Conservation (phyloP, 345 rosid genomes). For the Euphorbia pulcherrima region DNA sequence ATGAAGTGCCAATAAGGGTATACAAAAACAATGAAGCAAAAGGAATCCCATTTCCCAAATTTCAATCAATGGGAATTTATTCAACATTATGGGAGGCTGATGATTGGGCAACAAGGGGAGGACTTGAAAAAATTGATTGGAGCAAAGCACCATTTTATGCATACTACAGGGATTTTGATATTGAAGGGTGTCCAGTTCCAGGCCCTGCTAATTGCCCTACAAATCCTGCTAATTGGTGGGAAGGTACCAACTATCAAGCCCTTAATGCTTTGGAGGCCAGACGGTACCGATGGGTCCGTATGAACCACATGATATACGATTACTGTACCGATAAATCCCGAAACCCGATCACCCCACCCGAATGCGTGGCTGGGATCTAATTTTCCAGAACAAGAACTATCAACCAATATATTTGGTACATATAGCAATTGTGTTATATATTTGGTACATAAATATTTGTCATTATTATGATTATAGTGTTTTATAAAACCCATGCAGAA, state of each 20-base stretch:
- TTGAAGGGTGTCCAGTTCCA: constrained; percentile 82
- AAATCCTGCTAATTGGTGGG: constrained; percentile 79
- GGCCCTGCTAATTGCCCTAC: constrained; percentile 65
- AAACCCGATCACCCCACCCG: constrained; percentile 69
- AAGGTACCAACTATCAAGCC: constrained; percentile 50
- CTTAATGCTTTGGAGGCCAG: constrained; percentile 70
- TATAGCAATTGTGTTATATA: constrained; percentile 1
- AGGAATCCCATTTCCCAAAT: constrained; percentile 58
- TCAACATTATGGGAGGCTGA: constrained; percentile 98
- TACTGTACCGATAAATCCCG: constrained; percentile 80
- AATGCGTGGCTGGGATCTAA: constrained; percentile 66
- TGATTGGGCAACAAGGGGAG: constrained; percentile 98
- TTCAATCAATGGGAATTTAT: constrained; percentile 81
- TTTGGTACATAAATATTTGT: not conserved
- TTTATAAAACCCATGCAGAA: too few species aligned
- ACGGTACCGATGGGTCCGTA: constrained; percentile 82
- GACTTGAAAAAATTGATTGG: constrained; percentile 88
- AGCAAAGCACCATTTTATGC: constrained; percentile 80
- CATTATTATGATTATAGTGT: too few species aligned
- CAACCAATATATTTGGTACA: constrained; percentile 5
- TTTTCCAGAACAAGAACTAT: not conserved
- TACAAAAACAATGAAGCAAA: constrained; percentile 76
- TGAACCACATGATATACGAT: constrained; percentile 89
- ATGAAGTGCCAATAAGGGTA: constrained; percentile 78
- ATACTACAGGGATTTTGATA: constrained; percentile 80